phyloP scores from a whole-genome alignment of 2,329 filamentous ascomycete species.

The Epichloe bromicola region DNA sequence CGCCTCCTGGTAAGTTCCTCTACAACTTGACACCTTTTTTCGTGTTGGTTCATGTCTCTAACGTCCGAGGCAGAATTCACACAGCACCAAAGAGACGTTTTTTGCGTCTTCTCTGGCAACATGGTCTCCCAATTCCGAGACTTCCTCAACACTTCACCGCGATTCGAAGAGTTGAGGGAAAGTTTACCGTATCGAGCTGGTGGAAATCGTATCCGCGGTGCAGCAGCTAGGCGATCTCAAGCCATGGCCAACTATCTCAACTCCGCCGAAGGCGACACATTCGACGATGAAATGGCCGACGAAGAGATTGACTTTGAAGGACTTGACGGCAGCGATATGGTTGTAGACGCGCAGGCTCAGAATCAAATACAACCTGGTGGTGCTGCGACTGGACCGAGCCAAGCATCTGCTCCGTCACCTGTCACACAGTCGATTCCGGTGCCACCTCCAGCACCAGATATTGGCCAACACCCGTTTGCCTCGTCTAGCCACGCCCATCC shows the following conservation, averaged over 20 bases:
- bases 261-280: slow-evolving; percentile 19
- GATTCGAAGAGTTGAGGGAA: slow-evolving; percentile 33
- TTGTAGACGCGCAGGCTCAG: slow-evolving; percentile 19
- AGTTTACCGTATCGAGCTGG: slow-evolving; percentile 11
- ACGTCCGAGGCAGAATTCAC: slow-evolving; percentile 60
- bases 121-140: slow-evolving; percentile 68
- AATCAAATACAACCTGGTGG: slow-evolving; percentile 8
- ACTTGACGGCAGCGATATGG: slow-evolving; percentile 26
- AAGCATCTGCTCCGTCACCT: slow-evolving; percentile 2
- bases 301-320: slow-evolving; percentile 33
- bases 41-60: not conserved
- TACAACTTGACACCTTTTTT: not conserved
- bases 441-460: slow-evolving; percentile 15
- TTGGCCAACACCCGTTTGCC: slow-evolving; percentile 13
- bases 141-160: slow-evolving; percentile 52
- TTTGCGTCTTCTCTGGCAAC: slow-evolving; percentile 90
- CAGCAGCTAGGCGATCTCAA: slow-evolving; percentile 7
- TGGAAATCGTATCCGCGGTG: slow-evolving; percentile 6
- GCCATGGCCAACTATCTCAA: slow-evolving; percentile 11
- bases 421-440: slow-evolving; percentile 15
- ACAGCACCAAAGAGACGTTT: slow-evolving; percentile 85
- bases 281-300: slow-evolving; percentile 30
- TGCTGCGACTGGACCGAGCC: not conserved
- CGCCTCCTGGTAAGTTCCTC: slow-evolving; percentile 50
- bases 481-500: slow-evolving; percentile 10